Evolutionary conservation across 2,329 filamentous ascomycete genomes (phyloP).

Genomic region (Chlorencoelia australis): DNA sequence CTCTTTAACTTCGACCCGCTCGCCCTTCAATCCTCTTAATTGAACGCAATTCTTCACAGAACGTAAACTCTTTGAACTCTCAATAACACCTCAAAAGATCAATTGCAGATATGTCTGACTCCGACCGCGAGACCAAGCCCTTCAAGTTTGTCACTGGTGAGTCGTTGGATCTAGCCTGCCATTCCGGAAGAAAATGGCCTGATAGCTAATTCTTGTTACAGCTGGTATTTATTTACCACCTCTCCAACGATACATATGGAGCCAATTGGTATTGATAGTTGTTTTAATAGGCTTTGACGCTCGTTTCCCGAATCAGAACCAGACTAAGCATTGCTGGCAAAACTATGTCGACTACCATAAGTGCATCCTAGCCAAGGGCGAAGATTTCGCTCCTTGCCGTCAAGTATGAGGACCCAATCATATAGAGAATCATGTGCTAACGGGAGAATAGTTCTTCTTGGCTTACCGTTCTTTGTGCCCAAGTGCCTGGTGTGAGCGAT

Average conservation of each 20-base stretch:
- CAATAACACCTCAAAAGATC: conserved; percentile 23
- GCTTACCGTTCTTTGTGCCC: conserved; percentile 98
- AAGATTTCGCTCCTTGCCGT: conserved; percentile 94
- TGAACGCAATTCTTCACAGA: conserved; percentile 23
- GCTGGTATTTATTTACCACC: conserved; percentile 35
- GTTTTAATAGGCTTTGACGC: conserved; percentile 93
- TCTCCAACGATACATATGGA: conserved; percentile 2
- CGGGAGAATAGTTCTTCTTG: conserved; percentile 67
- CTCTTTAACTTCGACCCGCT: conserved; percentile 21
- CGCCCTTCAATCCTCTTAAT: conserved; percentile 23
- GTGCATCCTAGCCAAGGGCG: conserved; percentile 96
- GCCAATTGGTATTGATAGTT: conserved; percentile 15
- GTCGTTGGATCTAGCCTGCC: conserved; percentile 27
- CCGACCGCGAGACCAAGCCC: conserved; percentile 92
- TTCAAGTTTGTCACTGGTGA: conserved; percentile 99
- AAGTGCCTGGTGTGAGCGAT: conserved; percentile 83
- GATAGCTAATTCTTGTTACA: conserved; percentile 32
- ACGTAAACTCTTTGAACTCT: conserved; percentile 23
- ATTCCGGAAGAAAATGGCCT: conserved; percentile 19
- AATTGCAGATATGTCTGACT: conserved; percentile 76
- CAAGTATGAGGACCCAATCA: conserved; percentile 54
- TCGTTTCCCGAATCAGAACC: conserved; percentile 97
- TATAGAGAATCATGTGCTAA: conserved; percentile 35
- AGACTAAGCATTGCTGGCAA: conserved; percentile 99
- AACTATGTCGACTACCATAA: conserved; percentile 99